phyloP scores from a whole-genome alignment of 2,329 filamentous ascomycete species.

The Xylaria sp. region DNA sequence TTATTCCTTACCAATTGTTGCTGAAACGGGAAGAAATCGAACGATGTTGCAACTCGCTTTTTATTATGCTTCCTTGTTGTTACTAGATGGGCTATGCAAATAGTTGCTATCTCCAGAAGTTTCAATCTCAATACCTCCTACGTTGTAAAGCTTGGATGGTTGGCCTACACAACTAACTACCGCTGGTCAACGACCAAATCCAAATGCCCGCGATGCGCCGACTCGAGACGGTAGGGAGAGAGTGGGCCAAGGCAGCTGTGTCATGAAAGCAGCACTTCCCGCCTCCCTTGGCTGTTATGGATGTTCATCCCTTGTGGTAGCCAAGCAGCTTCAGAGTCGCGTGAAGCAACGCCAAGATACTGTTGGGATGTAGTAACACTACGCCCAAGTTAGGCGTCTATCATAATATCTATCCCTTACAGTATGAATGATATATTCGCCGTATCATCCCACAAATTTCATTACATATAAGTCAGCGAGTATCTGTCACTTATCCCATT shows the following conservation, averaged over 20 bases:
- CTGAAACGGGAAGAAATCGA: constrained; percentile 27
- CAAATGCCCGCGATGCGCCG: constrained; percentile 6
- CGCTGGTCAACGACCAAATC: constrained; percentile 3
- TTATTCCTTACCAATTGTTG: constrained; percentile 9
- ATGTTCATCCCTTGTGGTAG: constrained; percentile 21
- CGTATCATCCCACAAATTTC: constrained; percentile 13
- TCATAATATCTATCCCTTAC: constrained; percentile 8
- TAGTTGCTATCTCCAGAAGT: background rate
- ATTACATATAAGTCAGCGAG: background rate
- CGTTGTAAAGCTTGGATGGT: background rate
- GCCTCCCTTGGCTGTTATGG: constrained; percentile 21
- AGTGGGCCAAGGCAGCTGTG: constrained; percentile 13
- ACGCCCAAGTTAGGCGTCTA: constrained; percentile 13
- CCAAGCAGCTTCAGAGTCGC: constrained; percentile 32
- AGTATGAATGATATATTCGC: constrained; percentile 2
- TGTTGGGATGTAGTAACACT: constrained; percentile 8
- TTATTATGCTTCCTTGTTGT: constrained; percentile 13
- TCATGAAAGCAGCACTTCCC: constrained; percentile 18
- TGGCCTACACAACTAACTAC: background rate
- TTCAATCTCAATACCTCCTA: background rate
- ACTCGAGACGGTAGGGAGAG: background rate
- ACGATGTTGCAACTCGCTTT: constrained; percentile 16
- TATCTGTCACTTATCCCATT: background rate
- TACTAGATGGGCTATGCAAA: background rate
- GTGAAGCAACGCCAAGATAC: constrained; percentile 27